Conservation (phyloP, 768 basidiomycete species). For the Mycena albidolilacea region DNA sequence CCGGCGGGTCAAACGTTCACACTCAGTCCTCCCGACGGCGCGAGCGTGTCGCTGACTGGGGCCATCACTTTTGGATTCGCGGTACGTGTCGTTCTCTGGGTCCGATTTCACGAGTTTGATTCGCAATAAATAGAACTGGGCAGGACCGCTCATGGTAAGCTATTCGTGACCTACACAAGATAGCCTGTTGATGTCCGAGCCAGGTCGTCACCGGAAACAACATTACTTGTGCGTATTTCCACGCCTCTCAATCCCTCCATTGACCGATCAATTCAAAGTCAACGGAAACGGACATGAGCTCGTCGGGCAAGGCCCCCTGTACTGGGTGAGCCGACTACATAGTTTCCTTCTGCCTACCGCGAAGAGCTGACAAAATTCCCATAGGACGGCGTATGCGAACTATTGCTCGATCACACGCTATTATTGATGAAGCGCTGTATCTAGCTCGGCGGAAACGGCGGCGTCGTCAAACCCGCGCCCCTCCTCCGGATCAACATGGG, state of each 20-base stretch:
- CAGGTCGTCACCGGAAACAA: constrained; percentile 38
- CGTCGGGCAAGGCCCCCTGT: constrained; percentile 36
- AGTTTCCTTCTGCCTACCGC: background rate
- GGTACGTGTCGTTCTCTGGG: background rate
- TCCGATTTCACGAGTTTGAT: background rate
- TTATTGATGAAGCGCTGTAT: too few species aligned
- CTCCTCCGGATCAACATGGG: constrained; percentile 44
- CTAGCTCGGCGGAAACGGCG: constrained; percentile 39
- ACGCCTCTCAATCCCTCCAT: background rate
- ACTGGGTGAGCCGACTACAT: constrained; percentile 27
- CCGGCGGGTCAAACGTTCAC: constrained; percentile 37
- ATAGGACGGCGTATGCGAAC: constrained; percentile 34
- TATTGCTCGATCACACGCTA: background rate
- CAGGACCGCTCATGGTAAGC: constrained; percentile 37
- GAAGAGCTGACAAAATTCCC: background rate
- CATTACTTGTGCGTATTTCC: constrained; percentile 35
- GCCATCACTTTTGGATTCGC: constrained; percentile 31
- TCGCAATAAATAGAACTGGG: constrained; percentile 23
- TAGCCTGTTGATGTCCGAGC: background rate
- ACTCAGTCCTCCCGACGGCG: constrained; percentile 34
- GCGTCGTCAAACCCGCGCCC: constrained; percentile 35
- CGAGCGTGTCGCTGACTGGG: constrained; percentile 32
- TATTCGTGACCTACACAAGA: too few species aligned
- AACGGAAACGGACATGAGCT: constrained; percentile 36
- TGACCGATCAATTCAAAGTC: background rate